Conservation (phyloP, 1,139 yeast species). For the Suhomyces chickasaworum region DNA sequence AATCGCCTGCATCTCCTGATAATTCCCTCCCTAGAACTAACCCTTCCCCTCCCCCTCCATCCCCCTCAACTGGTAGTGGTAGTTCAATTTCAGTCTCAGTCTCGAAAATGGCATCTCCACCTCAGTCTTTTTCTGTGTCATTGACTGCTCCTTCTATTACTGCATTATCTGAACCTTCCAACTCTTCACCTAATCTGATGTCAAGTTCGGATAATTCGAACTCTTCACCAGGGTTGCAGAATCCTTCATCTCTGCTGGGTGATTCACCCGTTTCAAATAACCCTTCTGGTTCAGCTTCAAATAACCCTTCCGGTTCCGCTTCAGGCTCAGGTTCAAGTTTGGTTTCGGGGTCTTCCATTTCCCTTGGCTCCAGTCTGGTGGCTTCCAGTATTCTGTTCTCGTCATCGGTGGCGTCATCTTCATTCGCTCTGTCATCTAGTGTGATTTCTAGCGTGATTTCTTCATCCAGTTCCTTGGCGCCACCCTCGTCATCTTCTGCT, state of each 20-base stretch:
- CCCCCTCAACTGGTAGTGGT: too few relatives aligned
- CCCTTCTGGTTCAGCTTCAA: neutral
- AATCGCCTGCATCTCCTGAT: neutral
- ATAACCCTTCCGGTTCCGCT: neutral
- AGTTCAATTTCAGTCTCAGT: too few relatives aligned
- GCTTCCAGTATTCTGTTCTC: slow-evolving; percentile 1
- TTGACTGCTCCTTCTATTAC: slow-evolving; percentile 1
- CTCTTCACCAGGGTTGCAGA: neutral
- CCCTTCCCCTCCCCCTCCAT: neutral
- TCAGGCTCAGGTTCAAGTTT: neutral
- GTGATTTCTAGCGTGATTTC: slow-evolving; percentile 2
- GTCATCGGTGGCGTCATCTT: neutral
- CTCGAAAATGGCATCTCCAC: neutral
- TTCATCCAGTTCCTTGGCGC: slow-evolving; percentile 7
- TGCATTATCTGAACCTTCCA: neutral
- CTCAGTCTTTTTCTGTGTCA: neutral
- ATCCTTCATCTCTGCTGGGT: neutral
- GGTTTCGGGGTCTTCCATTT: neutral
- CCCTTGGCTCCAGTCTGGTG: slow-evolving; percentile 1
- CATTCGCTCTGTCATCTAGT: slow-evolving; percentile 2
- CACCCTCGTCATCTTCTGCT: neutral
- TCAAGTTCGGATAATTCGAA: neutral
- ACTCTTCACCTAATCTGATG: neutral
- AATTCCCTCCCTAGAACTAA: neutral
- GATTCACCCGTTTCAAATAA: neutral